Evolutionary conservation across 2,329 filamentous ascomycete genomes (phyloP), one percentile per base, ranked within the genome.

Genomic region (Lachnellula arida): DNA sequence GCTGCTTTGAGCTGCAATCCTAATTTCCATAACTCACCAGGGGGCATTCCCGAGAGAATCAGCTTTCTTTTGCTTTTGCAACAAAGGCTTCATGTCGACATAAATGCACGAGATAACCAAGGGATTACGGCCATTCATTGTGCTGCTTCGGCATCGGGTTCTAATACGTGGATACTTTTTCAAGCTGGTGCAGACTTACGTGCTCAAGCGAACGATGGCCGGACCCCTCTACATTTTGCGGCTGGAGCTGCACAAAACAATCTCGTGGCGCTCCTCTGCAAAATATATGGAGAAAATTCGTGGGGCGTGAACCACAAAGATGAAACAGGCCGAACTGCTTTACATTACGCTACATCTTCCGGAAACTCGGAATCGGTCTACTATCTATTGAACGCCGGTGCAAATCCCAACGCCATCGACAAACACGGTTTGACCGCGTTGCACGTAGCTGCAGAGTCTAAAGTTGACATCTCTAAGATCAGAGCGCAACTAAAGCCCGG

Each of bases 391-490:
- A 19, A 44, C 17, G 15, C n/a, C 5, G 47, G 40, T 17, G 53
- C 53, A n/a, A 23, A 25, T 12, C 37, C 46, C n/a, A 87, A 65
- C 88, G 84, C n/a, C 14, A 17, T 22, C 17, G 53, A 55, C 28
- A 44, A 39, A 17, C 7, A 25, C 14, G 43, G 43, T n/a, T 15
- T 12, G 22, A 47, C 51, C 5, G 28, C 51, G 15, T 19, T 48
- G n/a, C 19, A 85, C 85, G 85, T 1, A 76, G 88, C 15, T 84
- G 80, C 68, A 83, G 88, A 80, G 83, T 84, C 0, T 46, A 8
- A 44, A 35, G n/a, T 43, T n/a, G 35, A 49, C 14, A 49, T 25
- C 11, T n/a, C 28, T 1, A 17, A 15, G 35, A 49, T 23, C 12
- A 28, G 37, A 40, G 43, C 14, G 1, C 15, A 14, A 37, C 22